Conservation (phyloP, 768 basidiomycete species). For the Clitopilus passeckerianus region DNA sequence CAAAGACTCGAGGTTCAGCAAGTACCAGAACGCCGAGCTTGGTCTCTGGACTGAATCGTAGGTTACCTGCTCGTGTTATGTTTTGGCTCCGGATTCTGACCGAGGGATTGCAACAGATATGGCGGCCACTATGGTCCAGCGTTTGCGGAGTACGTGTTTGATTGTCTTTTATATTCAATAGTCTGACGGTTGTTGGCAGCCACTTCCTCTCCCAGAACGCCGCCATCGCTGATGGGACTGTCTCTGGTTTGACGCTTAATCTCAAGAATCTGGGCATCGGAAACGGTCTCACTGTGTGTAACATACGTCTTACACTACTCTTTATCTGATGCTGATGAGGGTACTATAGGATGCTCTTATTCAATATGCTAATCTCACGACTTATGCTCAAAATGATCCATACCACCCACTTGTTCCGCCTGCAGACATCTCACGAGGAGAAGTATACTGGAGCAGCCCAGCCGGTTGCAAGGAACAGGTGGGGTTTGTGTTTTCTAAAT, state of each 20-base stretch:
- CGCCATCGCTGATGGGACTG: slow-evolving; percentile 41
- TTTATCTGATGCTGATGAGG: not conserved
- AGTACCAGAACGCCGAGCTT: slow-evolving; percentile 37
- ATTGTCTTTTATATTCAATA: not conserved
- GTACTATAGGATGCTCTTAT: slow-evolving; percentile 29
- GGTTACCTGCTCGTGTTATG: slow-evolving; percentile 2
- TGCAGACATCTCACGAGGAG: too few species aligned
- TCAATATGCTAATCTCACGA: slow-evolving; percentile 56
- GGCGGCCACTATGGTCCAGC: slow-evolving; percentile 70
- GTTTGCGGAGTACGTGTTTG: slow-evolving; percentile 41
- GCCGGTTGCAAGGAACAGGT: too few species aligned
- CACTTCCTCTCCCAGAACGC: slow-evolving; percentile 57
- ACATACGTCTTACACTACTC: not conserved
- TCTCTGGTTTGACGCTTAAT: slow-evolving; percentile 45
- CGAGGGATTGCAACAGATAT: slow-evolving; percentile 32
- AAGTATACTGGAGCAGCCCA: too few species aligned
- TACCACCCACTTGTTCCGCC: slow-evolving; percentile 33
- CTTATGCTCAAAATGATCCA: slow-evolving; percentile 49
- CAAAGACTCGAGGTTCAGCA: slow-evolving; percentile 45
- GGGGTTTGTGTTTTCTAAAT: too few species aligned
- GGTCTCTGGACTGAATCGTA: slow-evolving; percentile 64
- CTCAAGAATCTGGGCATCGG: slow-evolving; percentile 64
- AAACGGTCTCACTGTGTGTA: slow-evolving; percentile 51
- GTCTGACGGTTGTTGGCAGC: slow-evolving; percentile 14
- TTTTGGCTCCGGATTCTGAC: not conserved